phyloP scores from a whole-genome alignment of 176 grass and related monocot species.

The Oryza australiensis region DNA sequence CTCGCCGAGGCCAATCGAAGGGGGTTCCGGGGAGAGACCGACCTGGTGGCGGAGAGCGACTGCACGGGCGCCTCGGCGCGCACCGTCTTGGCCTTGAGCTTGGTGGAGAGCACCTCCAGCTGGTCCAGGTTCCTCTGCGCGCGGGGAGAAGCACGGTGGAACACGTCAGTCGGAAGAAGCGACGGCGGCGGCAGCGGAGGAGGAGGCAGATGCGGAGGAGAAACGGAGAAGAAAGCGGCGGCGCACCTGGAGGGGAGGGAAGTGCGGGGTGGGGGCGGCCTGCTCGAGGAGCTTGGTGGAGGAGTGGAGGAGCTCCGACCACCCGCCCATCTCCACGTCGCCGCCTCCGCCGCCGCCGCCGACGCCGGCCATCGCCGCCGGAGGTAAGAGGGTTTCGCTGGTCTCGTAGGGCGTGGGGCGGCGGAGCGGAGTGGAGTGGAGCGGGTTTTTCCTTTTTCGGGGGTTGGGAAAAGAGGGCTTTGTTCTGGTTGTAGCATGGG shows the following conservation, averaged over 20 bases:
- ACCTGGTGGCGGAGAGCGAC: constrained; percentile 90
- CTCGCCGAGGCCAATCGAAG: background rate
- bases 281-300: constrained; percentile 92
- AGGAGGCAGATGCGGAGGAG: background rate
- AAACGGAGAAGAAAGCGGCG: background rate
- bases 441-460: constrained; percentile 19
- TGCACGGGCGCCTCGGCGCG: constrained; percentile 78
- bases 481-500: background rate
- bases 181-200: background rate
- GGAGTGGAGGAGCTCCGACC: constrained; percentile 84
- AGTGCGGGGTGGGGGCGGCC: constrained; percentile 71
- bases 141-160: constrained; percentile 11
- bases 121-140: constrained; percentile 90
- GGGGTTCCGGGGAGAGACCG: background rate
- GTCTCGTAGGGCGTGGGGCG: background rate
- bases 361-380: constrained; percentile 50
- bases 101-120: constrained; percentile 91
- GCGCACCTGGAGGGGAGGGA: constrained; percentile 78
- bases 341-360: constrained; percentile 26
- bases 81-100: constrained; percentile 96
- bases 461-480: background rate
- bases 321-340: constrained; percentile 74
- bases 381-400: constrained; percentile 29
- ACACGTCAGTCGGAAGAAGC: background rate
- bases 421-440: too few relatives aligned